These are phyloP conservation scores for Favolaschia claudopus DNA, from an alignment of 768 basidiomycete genomes.

Conservation along the genomic window DNA sequence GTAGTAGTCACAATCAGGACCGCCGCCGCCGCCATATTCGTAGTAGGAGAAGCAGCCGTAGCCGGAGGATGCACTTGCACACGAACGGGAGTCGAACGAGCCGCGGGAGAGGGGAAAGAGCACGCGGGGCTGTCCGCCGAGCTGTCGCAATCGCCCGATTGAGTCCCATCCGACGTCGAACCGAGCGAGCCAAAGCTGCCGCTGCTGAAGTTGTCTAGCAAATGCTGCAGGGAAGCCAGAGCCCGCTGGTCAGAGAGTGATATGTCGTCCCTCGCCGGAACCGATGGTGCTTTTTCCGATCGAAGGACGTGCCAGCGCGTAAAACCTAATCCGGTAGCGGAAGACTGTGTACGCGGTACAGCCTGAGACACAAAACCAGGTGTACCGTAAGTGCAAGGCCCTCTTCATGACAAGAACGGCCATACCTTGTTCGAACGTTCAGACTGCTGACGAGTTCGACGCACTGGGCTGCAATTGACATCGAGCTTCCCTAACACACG, in stretches of 20 bases:
- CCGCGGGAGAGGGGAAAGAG: too few relatives aligned
- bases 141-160: conserved; percentile 5
- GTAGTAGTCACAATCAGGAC: too few relatives aligned
- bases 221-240: conserved; percentile 32
- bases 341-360: neutral
- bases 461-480: conserved; percentile 7
- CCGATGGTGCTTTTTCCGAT: neutral
- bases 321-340: neutral
- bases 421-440: neutral
- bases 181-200: conserved; percentile 45
- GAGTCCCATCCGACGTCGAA: conserved; percentile 23
- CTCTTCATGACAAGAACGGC: neutral
- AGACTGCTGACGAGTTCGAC: neutral
- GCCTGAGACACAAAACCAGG: neutral
- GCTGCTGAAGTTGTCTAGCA: conserved; percentile 39
- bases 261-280: neutral
- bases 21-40: too few relatives aligned
- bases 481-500: conserved; percentile 10
- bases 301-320: neutral
- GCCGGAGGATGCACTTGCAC: neutral
- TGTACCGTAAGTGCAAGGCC: neutral
- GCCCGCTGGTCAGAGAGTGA: conserved; percentile 25
- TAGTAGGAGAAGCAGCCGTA: neutral
- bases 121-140: neutral
- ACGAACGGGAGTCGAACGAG: neutral